These are phyloP conservation scores for Pythium phragmitis DNA, from an alignment of 352 stramenopile genomes.

Conservation along the genomic window DNA sequence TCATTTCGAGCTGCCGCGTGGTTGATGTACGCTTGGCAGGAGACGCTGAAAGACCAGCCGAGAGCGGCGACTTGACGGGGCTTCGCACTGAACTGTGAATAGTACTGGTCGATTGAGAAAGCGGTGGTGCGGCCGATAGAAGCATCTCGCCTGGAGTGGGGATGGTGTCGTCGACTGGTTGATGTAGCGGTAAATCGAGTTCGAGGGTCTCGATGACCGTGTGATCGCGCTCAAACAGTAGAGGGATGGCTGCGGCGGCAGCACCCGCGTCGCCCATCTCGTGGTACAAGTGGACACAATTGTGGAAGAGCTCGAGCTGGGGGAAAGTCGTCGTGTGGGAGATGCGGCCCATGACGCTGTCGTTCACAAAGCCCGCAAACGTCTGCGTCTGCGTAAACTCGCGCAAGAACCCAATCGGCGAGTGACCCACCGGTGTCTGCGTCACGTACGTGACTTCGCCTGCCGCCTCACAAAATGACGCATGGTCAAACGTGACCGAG, in stretches of 20 bases:
- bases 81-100: conserved; percentile 14
- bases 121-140: neutral
- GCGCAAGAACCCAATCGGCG: conserved; percentile 32
- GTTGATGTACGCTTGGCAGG: conserved; percentile 17
- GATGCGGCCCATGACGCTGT: conserved; percentile 45
- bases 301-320: conserved; percentile 57
- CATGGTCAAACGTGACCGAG: conserved; percentile 53
- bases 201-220: conserved; percentile 35
- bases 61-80: conserved; percentile 12
- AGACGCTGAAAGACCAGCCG: neutral
- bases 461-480: conserved; percentile 35
- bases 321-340: conserved; percentile 34
- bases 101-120: neutral
- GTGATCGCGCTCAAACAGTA: conserved; percentile 59
- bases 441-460: neutral
- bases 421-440: neutral
- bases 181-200: conserved; percentile 32
- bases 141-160: neutral
- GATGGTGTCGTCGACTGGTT: neutral
- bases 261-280: conserved; percentile 30
- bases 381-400: conserved; percentile 66
- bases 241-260: conserved; percentile 33
- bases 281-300: conserved; percentile 56
- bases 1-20: conserved; percentile 31
- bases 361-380: conserved; percentile 64